Conservation (phyloP, 192 early-diverging fungal species). For the Helicostylum pulchrum region DNA sequence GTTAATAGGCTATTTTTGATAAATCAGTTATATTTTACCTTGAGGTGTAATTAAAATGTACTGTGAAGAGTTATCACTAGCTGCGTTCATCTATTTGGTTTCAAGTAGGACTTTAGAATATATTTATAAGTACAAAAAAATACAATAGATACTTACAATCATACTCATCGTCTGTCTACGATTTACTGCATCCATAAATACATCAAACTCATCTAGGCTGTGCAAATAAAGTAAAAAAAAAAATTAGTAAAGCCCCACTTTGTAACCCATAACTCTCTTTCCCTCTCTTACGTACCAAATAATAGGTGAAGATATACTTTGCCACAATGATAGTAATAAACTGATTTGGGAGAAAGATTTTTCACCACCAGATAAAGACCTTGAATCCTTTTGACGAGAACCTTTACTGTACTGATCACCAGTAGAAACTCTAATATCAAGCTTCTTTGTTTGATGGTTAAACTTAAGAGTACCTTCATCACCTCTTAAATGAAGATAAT, state of each 20-base stretch:
- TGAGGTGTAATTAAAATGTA: conserved; percentile 98
- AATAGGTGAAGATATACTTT: conserved; percentile 85
- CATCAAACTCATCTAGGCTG: conserved; percentile 96
- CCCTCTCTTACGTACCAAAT: conserved; percentile 53
- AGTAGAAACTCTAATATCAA: conserved; percentile 53
- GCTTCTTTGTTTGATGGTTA: conserved; percentile 60
- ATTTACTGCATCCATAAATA: conserved; percentile 99
- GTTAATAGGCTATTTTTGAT: background rate
- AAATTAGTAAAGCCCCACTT: background rate
- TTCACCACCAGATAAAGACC: conserved; percentile 94
- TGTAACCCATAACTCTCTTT: background rate
- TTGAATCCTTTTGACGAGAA: conserved; percentile 73
- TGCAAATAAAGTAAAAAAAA: background rate
- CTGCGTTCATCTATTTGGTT: conserved; percentile 61
- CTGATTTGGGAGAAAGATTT: conserved; percentile 95
- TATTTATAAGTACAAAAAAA: too few species aligned
- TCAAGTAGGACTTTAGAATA: background rate
- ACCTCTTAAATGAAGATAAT: conserved; percentile 74
- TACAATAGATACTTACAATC: conserved; percentile 70
- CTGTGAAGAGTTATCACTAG: conserved; percentile 69
- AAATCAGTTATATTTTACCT: conserved; percentile 17
- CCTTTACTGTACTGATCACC: conserved; percentile 41
- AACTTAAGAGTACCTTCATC: conserved; percentile 79
- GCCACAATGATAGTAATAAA: conserved; percentile 91
- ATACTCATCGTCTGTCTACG: conserved; percentile 80